These are phyloP conservation scores for Colletotrichum simmondsii DNA, from an alignment of 2,329 filamentous ascomycete genomes.

Conservation along the genomic window DNA sequence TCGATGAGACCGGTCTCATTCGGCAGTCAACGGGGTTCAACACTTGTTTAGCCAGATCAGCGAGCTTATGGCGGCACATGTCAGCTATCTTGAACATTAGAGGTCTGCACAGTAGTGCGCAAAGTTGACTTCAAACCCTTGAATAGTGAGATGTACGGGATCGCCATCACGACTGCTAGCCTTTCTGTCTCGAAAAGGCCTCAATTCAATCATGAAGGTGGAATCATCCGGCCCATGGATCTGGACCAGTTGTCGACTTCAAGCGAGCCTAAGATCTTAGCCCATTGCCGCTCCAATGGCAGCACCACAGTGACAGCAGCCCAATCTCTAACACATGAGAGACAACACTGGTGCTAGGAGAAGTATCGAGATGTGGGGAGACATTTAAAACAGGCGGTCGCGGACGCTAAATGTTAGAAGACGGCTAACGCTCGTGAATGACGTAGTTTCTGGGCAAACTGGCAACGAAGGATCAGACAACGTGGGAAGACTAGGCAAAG, in stretches of 20 bases:
- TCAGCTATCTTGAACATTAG: neutral
- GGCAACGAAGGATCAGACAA: neutral
- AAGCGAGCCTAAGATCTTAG: neutral
- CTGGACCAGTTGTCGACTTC: neutral
- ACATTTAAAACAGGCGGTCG: neutral
- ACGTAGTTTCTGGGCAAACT: neutral
- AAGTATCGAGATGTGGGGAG: neutral
- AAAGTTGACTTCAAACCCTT: neutral
- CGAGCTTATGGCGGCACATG: neutral
- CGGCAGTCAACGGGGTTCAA: neutral
- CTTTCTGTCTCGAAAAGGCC: neutral
- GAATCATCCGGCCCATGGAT: neutral
- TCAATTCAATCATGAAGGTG: neutral
- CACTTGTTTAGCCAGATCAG: neutral
- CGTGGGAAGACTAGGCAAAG: neutral
- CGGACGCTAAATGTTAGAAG: neutral
- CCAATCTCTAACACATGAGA: neutral
- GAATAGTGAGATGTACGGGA: neutral
- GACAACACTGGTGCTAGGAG: neutral
- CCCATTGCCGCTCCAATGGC: neutral
- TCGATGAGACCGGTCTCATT: neutral
- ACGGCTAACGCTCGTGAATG: neutral
- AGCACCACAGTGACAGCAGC: neutral
- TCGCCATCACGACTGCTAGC: neutral
- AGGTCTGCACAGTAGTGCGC: neutral